These are phyloP conservation scores for Talaromyces piceae DNA, from an alignment of 2,329 filamentous ascomycete species.

Conservation along the genomic window DNA sequence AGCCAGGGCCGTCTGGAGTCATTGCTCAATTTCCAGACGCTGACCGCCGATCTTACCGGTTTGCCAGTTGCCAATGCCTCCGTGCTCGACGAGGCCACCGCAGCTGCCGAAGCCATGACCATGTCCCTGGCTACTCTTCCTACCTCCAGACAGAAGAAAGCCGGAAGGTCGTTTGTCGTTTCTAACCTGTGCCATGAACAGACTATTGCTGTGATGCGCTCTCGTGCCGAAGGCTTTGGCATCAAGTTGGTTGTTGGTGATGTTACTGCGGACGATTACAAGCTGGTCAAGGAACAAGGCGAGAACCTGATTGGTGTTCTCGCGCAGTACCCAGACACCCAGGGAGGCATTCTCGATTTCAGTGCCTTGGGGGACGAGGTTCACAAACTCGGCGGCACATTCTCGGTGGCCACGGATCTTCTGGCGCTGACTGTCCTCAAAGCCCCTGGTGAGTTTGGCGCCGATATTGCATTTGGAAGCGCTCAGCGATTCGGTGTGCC, in stretches of 20 bases:
- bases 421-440: conserved; percentile 80
- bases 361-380: conserved; percentile 64
- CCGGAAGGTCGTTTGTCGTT: conserved; percentile 75
- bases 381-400: conserved; percentile 68
- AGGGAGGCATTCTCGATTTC: conserved; percentile 72
- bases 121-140: conserved; percentile 74
- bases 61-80: conserved; percentile 86
- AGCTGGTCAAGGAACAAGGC: conserved; percentile 64
- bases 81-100: conserved; percentile 82
- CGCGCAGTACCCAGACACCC: conserved; percentile 90
- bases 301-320: conserved; percentile 81
- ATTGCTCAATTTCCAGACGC: conserved; percentile 88
- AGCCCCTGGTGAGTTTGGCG: conserved; percentile 87
- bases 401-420: conserved; percentile 84
- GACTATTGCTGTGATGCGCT: conserved; percentile 74
- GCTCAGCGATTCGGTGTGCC: conserved; percentile 88
- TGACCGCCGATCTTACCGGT: conserved; percentile 80
- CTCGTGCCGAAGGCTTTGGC: conserved; percentile 84
- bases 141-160: conserved; percentile 61
- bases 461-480: conserved; percentile 90
- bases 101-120: conserved; percentile 93
- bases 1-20: conserved; percentile 91
- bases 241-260: conserved; percentile 70
- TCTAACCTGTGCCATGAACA: conserved; percentile 77
- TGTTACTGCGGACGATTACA: conserved; percentile 56